A percentile compares a stretch with the other conserved stretches of the same genome.
These are phyloP conservation scores for Wickerhamomyces strasburgensis DNA, from an alignment of 805 yeast genomes.

Conservation along the genomic window DNA sequence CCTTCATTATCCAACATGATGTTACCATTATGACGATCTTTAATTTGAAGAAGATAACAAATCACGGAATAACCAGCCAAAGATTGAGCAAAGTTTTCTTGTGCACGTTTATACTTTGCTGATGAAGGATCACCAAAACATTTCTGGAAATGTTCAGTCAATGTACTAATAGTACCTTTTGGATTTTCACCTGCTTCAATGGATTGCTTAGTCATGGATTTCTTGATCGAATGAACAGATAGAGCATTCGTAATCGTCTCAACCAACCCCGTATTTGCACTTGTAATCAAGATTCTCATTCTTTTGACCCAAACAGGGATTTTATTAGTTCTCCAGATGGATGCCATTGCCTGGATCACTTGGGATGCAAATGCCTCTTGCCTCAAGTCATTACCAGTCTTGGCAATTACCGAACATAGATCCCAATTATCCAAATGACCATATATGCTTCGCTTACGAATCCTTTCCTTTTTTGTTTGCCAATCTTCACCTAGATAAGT, in stretches of 20 bases:
- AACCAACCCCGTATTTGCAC: slow-evolving; percentile 86
- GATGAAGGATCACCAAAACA: slow-evolving; percentile 65
- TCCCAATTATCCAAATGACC: slow-evolving; percentile 95
- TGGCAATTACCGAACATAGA: slow-evolving; percentile 89
- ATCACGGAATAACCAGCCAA: slow-evolving; percentile 90
- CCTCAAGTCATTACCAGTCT: slow-evolving; percentile 91
- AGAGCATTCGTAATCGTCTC: slow-evolving; percentile 95
- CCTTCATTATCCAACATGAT: slow-evolving; percentile 96
- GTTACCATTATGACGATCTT: slow-evolving; percentile 96
- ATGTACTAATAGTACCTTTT: slow-evolving; percentile 62
- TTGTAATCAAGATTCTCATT: slow-evolving; percentile 89
- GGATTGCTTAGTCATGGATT: slow-evolving; percentile 77
- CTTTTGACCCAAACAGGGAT: slow-evolving; percentile 86
- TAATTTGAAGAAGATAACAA: slow-evolving; percentile 85
- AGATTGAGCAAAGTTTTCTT: slow-evolving; percentile 77
- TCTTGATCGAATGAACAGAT: slow-evolving; percentile 90
- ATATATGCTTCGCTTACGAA: slow-evolving; percentile 67
- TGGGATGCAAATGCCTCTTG: slow-evolving; percentile 99
- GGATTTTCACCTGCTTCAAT: slow-evolving; percentile 63
- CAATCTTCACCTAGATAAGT: slow-evolving; percentile 89
- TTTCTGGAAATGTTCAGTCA: slow-evolving; percentile 72
- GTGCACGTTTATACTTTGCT: slow-evolving; percentile 62
- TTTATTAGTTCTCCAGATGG: slow-evolving; percentile 68
- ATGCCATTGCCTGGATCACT: slow-evolving; percentile 78
- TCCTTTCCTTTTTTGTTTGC: slow-evolving; percentile 75